These are phyloP conservation scores for Cicer pinnatifidum DNA, from an alignment of 306 rosid genomes.

Conservation along the genomic window DNA sequence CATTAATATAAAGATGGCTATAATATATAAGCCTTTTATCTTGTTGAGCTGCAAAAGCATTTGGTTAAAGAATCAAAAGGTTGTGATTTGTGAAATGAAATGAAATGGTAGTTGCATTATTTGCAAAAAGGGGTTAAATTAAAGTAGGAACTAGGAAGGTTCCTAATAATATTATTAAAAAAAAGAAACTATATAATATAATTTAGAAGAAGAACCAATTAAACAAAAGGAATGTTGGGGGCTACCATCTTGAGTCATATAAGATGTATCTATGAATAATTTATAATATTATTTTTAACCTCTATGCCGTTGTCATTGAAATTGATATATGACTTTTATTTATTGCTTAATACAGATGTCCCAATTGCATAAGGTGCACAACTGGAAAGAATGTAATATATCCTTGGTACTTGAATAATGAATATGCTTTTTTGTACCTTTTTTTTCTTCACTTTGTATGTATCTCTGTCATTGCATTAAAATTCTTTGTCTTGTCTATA, in stretches of 20 bases:
- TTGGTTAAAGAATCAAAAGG: constrained; percentile 41
- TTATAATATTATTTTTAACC: constrained; percentile 27
- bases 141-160: constrained; percentile 53
- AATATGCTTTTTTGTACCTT: constrained; percentile 46
- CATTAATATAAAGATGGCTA: constrained; percentile 9
- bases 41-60: constrained; percentile 42
- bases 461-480: constrained; percentile 39
- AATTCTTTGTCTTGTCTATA: constrained; percentile 44
- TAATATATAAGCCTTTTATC: constrained; percentile 12
- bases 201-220: constrained; percentile 42
- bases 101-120: constrained; percentile 49
- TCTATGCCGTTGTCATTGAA: constrained; percentile 49
- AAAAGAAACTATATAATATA: constrained; percentile 28
- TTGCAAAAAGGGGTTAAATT: constrained; percentile 46
- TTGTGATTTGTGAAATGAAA: not conserved
- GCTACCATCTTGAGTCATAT: constrained; percentile 46
- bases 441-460: constrained; percentile 42
- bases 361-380: constrained; percentile 48
- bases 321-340: constrained; percentile 54
- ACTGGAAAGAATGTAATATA: constrained; percentile 54
- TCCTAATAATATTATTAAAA: constrained; percentile 37
- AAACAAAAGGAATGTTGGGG: constrained; percentile 57
- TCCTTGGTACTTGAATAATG: constrained; percentile 45
- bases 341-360: constrained; percentile 59
- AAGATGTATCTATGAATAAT: constrained; percentile 48